phyloP scores from a whole-genome alignment of 1,284 basidiomycete genomes.

The Chiua sp. region DNA sequence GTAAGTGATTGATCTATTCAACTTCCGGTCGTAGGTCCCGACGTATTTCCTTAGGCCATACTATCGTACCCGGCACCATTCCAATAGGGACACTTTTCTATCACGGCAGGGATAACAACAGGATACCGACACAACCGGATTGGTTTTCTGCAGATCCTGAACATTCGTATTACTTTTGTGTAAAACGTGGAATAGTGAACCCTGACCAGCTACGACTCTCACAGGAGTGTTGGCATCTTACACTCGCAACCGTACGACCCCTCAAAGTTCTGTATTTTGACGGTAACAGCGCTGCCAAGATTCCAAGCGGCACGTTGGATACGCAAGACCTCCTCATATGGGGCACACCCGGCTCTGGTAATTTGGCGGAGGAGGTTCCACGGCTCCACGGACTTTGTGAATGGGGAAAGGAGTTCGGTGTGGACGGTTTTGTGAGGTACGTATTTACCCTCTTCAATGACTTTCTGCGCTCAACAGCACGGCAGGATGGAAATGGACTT shows the following conservation, averaged over 20 bases:
- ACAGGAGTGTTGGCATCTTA: conserved; percentile 43
- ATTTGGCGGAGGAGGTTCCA: conserved; percentile 28
- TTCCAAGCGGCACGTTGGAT: conserved; percentile 43
- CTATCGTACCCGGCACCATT: conserved; percentile 43
- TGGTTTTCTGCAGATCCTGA: conserved; percentile 49
- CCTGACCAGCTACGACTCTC: background rate
- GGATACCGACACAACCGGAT: conserved; percentile 38
- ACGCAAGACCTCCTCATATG: conserved; percentile 46
- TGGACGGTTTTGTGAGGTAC: conserved; percentile 45
- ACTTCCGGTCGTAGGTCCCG: background rate
- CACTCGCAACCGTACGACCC: conserved; percentile 38
- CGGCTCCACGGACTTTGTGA: conserved; percentile 40
- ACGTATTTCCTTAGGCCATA: conserved; percentile 39
- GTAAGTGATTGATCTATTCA: conserved; percentile 22
- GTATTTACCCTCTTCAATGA: background rate
- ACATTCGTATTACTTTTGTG: conserved; percentile 44
- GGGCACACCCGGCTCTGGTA: conserved; percentile 35
- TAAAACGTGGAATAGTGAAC: background rate
- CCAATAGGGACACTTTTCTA: conserved; percentile 47
- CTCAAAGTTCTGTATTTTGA: conserved; percentile 49
- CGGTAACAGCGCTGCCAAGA: conserved; percentile 45
- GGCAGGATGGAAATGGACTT: conserved; percentile 53
- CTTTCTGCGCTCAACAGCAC: background rate
- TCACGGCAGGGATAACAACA: conserved; percentile 36
- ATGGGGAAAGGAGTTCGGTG: conserved; percentile 39